These are phyloP conservation scores for Komagataella mondaviorum DNA, from an alignment of 805 yeast genomes.

Conservation along the genomic window DNA sequence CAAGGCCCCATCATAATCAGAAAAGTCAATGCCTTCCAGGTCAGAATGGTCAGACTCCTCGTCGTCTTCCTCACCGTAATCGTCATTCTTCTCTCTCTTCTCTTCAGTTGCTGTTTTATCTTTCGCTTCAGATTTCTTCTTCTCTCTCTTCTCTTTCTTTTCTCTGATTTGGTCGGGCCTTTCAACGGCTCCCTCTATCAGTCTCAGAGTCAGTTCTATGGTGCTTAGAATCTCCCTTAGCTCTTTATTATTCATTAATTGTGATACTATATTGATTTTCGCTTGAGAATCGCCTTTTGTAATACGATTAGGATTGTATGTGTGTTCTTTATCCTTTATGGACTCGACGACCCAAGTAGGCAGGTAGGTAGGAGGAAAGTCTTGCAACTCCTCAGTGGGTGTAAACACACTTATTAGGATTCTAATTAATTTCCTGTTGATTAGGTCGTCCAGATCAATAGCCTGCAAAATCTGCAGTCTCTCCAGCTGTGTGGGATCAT, in stretches of 20 bases:
- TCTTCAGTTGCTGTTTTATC: conserved; percentile 11
- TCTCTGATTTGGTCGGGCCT: conserved; percentile 5
- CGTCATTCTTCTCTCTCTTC: conserved; percentile 6
- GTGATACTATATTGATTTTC: conserved; percentile 33
- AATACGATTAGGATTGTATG: conserved; percentile 33
- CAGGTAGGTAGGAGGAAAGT: conserved; percentile 22
- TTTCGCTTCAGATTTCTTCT: conserved; percentile 11
- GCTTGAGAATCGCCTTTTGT: conserved; percentile 25
- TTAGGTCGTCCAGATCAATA: conserved; percentile 2
- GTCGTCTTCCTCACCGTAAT: conserved; percentile 11
- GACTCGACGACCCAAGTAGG: conserved; percentile 17
- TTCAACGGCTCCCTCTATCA: conserved; percentile 15
- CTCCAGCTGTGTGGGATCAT: conserved; percentile 6
- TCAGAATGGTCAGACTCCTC: conserved; percentile 19
- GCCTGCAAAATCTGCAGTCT: conserved; percentile 2
- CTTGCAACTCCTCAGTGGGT: conserved; percentile 16
- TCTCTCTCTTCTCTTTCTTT: conserved; percentile 3
- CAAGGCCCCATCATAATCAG: conserved; percentile 23
- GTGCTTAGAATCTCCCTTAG: conserved; percentile 18
- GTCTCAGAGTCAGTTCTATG: conserved; percentile 12
- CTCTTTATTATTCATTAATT: conserved; percentile 28
- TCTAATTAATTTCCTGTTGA: conserved; percentile 7
- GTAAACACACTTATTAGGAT: conserved; percentile 12
- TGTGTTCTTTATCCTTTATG: conserved; percentile 15
- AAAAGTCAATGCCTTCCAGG: conserved; percentile 10